Percentiles rank a stretch among this genome's conserved stretches.
phyloP scores from a whole-genome alignment of 2,329 filamentous ascomycete genomes.

The Colletotrichum musae region DNA sequence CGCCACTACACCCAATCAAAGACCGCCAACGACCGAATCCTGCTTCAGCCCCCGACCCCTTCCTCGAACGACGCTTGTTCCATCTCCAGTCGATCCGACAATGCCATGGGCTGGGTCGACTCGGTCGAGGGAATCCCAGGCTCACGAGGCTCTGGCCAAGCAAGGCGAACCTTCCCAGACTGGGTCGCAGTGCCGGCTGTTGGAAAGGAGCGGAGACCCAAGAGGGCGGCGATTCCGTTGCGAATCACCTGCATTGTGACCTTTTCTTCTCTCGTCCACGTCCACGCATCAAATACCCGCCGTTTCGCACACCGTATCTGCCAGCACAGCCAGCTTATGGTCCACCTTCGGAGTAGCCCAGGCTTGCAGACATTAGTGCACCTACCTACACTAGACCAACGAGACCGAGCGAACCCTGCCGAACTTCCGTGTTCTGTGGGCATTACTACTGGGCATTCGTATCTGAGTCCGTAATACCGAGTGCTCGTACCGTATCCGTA shows the following conservation, averaged over 20 bases:
- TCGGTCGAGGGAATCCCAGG: conserved; percentile 21
- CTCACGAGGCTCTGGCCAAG: conserved; percentile 17
- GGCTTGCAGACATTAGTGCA: no score
- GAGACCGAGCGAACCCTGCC: no score
- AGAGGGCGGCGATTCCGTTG: background rate
- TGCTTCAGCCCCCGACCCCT: conserved; percentile 43
- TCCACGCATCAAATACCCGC: no score
- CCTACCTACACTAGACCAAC: no score
- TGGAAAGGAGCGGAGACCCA: background rate
- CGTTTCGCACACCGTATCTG: background rate
- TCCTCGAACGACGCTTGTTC: conserved; percentile 52
- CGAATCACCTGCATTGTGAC: background rate
- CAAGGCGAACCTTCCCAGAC: conserved; percentile 14
- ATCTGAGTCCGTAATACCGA: no score
- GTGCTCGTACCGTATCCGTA: no score
- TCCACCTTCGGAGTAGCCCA: background rate
- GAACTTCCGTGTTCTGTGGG: no score
- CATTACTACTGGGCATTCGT: no score
- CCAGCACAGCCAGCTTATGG: background rate
- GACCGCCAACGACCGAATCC: background rate
- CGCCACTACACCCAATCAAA: conserved; percentile 21
- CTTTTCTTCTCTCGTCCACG: no score
- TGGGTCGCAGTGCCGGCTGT: background rate
- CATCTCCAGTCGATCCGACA: conserved; percentile 58
- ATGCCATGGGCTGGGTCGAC: conserved; percentile 41